Conservation (phyloP, 805 yeast species). For the Saccharomycopsis selenospora region DNA sequence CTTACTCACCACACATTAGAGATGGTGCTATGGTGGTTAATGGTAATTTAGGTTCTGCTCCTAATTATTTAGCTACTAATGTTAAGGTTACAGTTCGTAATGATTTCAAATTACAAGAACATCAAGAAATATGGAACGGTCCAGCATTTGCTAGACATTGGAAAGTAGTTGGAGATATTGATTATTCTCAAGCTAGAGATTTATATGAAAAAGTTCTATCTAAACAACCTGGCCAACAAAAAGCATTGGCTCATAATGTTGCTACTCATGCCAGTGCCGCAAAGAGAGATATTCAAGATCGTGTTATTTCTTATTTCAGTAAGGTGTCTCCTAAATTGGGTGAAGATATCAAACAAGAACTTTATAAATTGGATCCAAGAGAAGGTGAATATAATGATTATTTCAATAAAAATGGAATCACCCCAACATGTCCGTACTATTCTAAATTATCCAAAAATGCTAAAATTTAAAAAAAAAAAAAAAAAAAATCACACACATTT, state of each 20-base stretch:
- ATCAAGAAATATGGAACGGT: slow-evolving; percentile 77
- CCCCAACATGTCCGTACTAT: slow-evolving; percentile 17
- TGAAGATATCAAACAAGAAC: slow-evolving; percentile 56
- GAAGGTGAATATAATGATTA: slow-evolving; percentile 12
- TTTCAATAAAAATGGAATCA: slow-evolving; percentile 17
- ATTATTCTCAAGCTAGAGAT: slow-evolving; percentile 69
- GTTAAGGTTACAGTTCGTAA: slow-evolving; percentile 40
- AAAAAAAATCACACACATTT: too few species aligned
- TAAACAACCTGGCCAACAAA: slow-evolving; percentile 75
- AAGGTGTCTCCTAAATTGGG: slow-evolving; percentile 69
- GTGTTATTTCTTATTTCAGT: slow-evolving; percentile 67
- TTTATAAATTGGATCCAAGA: slow-evolving; percentile 45
- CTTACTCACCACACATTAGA: slow-evolving; percentile 66
- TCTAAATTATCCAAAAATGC: too few species aligned
- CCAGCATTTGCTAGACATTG: slow-evolving; percentile 84
- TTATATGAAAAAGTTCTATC: slow-evolving; percentile 71
- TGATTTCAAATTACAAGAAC: slow-evolving; percentile 43
- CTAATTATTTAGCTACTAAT: slow-evolving; percentile 61
- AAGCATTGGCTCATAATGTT: slow-evolving; percentile 74
- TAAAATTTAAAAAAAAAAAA: too few species aligned
- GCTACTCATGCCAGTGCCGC: slow-evolving; percentile 70
- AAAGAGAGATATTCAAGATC: slow-evolving; percentile 66
- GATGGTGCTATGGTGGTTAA: slow-evolving; percentile 72
- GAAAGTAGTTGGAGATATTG: slow-evolving; percentile 60
- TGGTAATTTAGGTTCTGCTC: slow-evolving; percentile 69